Evolutionary conservation across 1,284 basidiomycete species (phyloP).

Genomic region (Boletellus sp.): DNA sequence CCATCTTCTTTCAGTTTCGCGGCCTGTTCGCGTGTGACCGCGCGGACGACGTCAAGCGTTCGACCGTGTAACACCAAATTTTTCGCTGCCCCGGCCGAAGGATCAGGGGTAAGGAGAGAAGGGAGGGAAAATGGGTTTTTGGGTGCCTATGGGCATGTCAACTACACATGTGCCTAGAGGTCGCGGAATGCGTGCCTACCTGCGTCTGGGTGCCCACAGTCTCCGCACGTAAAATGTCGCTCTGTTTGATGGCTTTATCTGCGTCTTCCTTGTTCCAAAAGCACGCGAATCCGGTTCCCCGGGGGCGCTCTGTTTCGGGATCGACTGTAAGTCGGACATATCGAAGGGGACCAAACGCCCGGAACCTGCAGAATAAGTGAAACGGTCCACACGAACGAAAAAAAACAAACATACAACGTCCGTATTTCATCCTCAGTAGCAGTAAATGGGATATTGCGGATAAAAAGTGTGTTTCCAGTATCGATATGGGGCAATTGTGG

Average conservation of each 20-base stretch:
- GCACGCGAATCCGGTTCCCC: slow-evolving; percentile 95
- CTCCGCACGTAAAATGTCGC: slow-evolving; percentile 69
- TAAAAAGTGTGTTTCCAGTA: slow-evolving; percentile 87
- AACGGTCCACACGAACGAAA: neutral
- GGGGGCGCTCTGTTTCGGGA: slow-evolving; percentile 75
- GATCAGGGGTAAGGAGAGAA: slow-evolving; percentile 92
- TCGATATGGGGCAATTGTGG: slow-evolving; percentile 78
- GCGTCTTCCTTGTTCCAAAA: slow-evolving; percentile 96
- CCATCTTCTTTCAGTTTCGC: slow-evolving; percentile 83
- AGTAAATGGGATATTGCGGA: slow-evolving; percentile 91
- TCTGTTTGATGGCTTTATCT: slow-evolving; percentile 80
- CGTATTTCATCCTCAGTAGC: slow-evolving; percentile 90
- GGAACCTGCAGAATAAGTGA: slow-evolving; percentile 52
- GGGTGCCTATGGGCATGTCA: slow-evolving; percentile 41
- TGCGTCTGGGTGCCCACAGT: slow-evolving; percentile 43
- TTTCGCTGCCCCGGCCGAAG: slow-evolving; percentile 81
- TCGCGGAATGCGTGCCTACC: slow-evolving; percentile 22
- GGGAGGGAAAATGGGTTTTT: slow-evolving; percentile 85
- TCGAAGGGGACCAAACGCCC: slow-evolving; percentile 86
- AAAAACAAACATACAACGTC: slow-evolving; percentile 54
- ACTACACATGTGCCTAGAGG: neutral
- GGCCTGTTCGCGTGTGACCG: slow-evolving; percentile 89
- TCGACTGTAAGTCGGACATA: slow-evolving; percentile 95
- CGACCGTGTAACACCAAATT: slow-evolving; percentile 89
- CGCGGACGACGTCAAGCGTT: slow-evolving; percentile 86